phyloP scores from a whole-genome alignment of 2,329 filamentous ascomycete species.

The Tolypocladium ovalisporum region DNA sequence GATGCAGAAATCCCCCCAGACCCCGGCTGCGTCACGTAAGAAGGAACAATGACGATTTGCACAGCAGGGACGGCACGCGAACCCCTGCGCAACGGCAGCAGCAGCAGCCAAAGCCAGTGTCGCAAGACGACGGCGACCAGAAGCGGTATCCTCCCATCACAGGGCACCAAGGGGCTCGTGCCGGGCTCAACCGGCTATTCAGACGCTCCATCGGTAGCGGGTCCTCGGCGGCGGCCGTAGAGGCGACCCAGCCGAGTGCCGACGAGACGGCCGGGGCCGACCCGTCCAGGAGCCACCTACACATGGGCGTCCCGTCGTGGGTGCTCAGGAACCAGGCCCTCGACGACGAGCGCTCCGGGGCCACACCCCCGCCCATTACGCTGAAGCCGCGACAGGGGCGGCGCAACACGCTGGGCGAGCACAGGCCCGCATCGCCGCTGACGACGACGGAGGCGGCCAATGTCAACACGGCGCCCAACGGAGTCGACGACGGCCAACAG shows the following conservation, averaged over 20 bases:
- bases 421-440: constrained; percentile 6
- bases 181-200: constrained; percentile 39
- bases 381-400: constrained; percentile 27
- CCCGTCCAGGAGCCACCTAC: constrained; percentile 8
- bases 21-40: constrained; percentile 7
- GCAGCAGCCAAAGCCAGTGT: constrained; percentile 1
- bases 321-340: constrained; percentile 19
- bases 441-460: neutral
- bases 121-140: constrained; percentile 13
- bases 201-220: constrained; percentile 34
- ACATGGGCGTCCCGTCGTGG: constrained; percentile 30
- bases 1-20: constrained; percentile 11
- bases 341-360: constrained; percentile 34
- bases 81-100: constrained; percentile 14
- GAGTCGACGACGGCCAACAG: constrained; percentile 2
- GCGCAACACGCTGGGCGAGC: constrained; percentile 14
- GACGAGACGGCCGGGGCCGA: constrained; percentile 5
- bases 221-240: constrained; percentile 6
- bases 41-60: constrained; percentile 20
- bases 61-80: constrained; percentile 13
- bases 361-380: constrained; percentile 46
- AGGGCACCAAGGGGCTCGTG: constrained; percentile 30
- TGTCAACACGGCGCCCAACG: neutral
- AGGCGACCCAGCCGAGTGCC: constrained; percentile 3
- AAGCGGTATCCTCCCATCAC: constrained; percentile 40